A percentile compares a stretch with the other conserved stretches of the same genome.
Evolutionary conservation across 73 alveolate species (phyloP).

Genomic region (Paramecium tetraurelia): DNA sequence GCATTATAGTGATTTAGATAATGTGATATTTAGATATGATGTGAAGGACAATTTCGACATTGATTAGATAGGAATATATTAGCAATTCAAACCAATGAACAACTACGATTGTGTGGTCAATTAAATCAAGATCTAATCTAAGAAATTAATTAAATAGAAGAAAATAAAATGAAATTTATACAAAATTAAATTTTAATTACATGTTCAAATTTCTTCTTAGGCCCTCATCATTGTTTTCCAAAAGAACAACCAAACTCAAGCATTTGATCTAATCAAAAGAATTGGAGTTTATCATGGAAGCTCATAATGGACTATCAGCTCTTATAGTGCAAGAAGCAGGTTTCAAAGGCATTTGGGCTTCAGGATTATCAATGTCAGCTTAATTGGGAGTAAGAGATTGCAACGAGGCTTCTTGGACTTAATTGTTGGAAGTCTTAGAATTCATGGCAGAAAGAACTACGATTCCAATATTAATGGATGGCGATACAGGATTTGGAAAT

Average conservation of each 20-base stretch:
- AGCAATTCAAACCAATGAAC: background rate
- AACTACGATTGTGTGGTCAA: background rate
- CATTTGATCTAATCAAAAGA: conserved; percentile 48
- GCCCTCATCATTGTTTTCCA: background rate
- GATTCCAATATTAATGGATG: conserved; percentile 85
- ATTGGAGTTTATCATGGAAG: conserved; percentile 76
- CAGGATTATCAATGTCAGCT: conserved; percentile 69
- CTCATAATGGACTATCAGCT: conserved; percentile 83
- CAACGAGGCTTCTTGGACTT: conserved; percentile 74
- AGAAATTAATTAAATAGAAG: background rate
- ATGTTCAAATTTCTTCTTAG: background rate
- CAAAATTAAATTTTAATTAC: background rate
- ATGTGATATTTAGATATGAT: background rate
- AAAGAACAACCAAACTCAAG: conserved; percentile 65
- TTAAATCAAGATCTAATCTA: background rate
- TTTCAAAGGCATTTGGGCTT: conserved; percentile 72
- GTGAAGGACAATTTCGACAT: background rate
- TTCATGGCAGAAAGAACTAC: conserved; percentile 80
- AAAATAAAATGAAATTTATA: background rate
- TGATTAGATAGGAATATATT: background rate
- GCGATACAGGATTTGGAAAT: conserved; percentile 91
- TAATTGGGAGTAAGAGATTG: conserved; percentile 70
- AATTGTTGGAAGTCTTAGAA: conserved; percentile 71
- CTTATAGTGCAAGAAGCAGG: conserved; percentile 79
- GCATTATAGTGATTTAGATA: conserved; percentile 5